phyloP scores from a whole-genome alignment of 345 rosid species.

The Murraya koenigii region DNA sequence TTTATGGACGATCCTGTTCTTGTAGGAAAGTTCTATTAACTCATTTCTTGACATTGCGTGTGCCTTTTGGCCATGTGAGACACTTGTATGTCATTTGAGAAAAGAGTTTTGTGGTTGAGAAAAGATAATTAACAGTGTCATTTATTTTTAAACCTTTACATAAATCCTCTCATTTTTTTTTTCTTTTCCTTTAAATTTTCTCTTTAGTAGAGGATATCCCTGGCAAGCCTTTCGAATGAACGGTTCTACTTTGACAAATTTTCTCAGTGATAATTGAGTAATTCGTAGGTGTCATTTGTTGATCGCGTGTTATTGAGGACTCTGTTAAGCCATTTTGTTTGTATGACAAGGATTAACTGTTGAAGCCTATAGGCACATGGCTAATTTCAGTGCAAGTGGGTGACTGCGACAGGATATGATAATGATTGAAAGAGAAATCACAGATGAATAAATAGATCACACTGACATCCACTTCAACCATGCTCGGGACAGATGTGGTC shows the following conservation, averaged over 20 bases:
- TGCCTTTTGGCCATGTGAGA: background rate
- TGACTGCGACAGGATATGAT: background rate
- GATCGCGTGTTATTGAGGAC: background rate
- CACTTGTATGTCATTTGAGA: background rate
- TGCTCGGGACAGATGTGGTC: background rate
- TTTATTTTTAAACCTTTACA: background rate
- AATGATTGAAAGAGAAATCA: background rate
- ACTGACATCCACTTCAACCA: background rate
- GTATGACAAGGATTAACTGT: background rate
- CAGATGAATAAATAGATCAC: background rate
- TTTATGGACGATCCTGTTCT: background rate
- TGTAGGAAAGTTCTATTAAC: constrained; percentile 7
- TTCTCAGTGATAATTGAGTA: too few species aligned
- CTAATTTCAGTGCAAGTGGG: background rate
- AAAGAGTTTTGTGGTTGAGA: background rate
- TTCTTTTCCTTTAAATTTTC: background rate
- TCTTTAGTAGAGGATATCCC: background rate
- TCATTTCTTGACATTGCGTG: background rate
- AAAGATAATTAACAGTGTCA: background rate
- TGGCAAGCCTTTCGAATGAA: background rate
- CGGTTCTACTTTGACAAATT: background rate
- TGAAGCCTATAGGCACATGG: background rate
- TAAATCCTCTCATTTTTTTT: background rate
- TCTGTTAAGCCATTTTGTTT: background rate
- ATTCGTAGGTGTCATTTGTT: background rate